Evolutionary conservation across 768 basidiomycete genomes (phyloP), one percentile per base, ranked within the genome.

Genomic region (Pleurotus eryngii): DNA sequence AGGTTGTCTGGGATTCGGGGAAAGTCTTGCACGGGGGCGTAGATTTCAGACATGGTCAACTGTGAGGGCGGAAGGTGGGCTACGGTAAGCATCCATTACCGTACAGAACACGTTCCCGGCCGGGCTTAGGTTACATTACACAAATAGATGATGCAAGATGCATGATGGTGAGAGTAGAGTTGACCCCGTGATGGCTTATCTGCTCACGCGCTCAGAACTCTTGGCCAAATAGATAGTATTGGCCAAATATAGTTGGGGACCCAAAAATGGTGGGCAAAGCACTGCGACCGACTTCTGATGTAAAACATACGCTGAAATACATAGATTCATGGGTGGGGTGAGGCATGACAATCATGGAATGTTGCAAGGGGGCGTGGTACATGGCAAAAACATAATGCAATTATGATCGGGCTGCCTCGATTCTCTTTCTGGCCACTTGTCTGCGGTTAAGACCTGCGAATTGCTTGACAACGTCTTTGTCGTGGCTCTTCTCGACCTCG

Each of bases 401-500:
- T 75, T 75, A 83, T 72, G 73, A 73, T 65, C 92, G 89, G 38
- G 79, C 84, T 66, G 92, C 92, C 77, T 92, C 89, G 67, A 93
- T 92, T 65, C 92, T 84, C 81, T 79, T 89, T 77, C 91, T 84
- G 64, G 92, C 92, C 24, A 93, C 76, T 72, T 93, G 92, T 75
- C 90, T 78, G 73, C 92, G 81, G 83, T 93, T 92, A 63, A 94
- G 76, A 55, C 88, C 89, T 45, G 78, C 66, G 51, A 92, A 74
- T 24, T 82, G 74, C 35, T 76, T 65, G 57, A 81, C 38, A 27
- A 46, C 58, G 37, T 43, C 75, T 73, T 90, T 88, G 77, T 95
- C 93, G 66, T 91, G 95, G 71, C 86, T 86, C 73, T 94, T 92
- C 79, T 96, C 92, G 50, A 98, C 94, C 72, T 92, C 87, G 61